Base-by-base conservation (phyloP, 805 yeast species). In the Spathaspora boniae region DNA sequence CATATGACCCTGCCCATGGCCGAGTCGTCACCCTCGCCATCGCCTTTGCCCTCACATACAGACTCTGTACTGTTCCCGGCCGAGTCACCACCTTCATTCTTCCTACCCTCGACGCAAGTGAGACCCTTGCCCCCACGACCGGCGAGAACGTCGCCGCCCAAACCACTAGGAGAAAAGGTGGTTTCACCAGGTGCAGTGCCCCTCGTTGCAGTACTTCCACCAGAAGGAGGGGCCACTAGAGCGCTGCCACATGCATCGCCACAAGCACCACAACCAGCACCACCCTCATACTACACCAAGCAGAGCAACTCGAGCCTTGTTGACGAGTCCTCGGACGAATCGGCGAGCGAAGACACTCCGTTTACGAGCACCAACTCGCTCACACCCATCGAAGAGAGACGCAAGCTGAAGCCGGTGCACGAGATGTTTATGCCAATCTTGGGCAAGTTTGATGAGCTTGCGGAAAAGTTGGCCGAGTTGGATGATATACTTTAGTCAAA, bases 391-490 rank as follows among this genome's bases (percentile, higher is more conserved):
- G 35, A 70, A 42, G 47, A 42, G 21, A 41, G 40, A 28, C 38
- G 59, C 17, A 54, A 56, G 36, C 49, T 53, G 33, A 52, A 55
- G 42, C 65, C 66, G 4, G 74, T 80, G 6, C 71, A 68, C 31
- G 70, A 69, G 16, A 62, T 79, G 53, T 81, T 79, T 54, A 62
- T 72, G 46, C 84, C 85, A 2, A 64, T 82, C 6, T 61, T 80
- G 33, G 67, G 68, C 16, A 72, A 72, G 36, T 61, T 67, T 40
- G 72, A 67, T 44, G 66, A 60, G 44, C 55, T 67, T 39, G 68
- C 70, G 2, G 67, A 62, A 33, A 61, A 58, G 42, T 53, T 67
- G 40, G 70, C 69, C 1, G 66, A 64, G 46, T 51, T 67, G 14
- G 56, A 55, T 27, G 57, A 45, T 6, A 37, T 55, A 21, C 34